These are phyloP conservation scores for Cucurbita ficifolia DNA, from an alignment of 306 rosid species.

Conservation along the genomic window DNA sequence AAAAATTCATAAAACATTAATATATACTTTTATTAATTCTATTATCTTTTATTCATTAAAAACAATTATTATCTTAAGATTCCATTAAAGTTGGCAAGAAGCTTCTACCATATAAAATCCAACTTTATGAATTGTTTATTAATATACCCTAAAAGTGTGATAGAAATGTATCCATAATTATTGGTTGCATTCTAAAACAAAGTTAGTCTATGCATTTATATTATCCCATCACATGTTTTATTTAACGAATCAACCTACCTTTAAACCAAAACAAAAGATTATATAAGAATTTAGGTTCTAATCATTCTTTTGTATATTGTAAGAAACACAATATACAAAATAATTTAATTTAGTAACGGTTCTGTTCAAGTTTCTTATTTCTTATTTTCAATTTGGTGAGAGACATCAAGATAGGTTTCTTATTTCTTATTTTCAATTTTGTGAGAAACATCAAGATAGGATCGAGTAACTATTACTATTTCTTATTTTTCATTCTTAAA, in stretches of 20 bases:
- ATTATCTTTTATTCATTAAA: neutral
- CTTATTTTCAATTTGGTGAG: no score
- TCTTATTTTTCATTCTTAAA: no score
- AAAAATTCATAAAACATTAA: no score
- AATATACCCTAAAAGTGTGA: neutral
- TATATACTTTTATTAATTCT: neutral
- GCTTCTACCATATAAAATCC: neutral
- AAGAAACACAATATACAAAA: no score
- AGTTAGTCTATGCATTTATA: no score
- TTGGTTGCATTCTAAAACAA: neutral
- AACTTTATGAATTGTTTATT: neutral
- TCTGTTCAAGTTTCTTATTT: no score
- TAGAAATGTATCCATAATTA: neutral
- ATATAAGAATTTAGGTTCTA: neutral
- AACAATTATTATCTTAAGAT: neutral
- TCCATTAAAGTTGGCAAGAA: neutral
- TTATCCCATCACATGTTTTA: no score
- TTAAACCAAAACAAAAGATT: neutral
- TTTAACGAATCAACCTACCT: neutral
- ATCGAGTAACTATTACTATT: no score
- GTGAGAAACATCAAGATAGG: no score
- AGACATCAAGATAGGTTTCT: no score
- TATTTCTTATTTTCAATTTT: no score
- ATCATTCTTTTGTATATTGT: neutral
- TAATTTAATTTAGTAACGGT: no score